Evolutionary conservation across 352 stramenopile genomes (phyloP).

Genomic region (Pythium vanterpoolii): DNA sequence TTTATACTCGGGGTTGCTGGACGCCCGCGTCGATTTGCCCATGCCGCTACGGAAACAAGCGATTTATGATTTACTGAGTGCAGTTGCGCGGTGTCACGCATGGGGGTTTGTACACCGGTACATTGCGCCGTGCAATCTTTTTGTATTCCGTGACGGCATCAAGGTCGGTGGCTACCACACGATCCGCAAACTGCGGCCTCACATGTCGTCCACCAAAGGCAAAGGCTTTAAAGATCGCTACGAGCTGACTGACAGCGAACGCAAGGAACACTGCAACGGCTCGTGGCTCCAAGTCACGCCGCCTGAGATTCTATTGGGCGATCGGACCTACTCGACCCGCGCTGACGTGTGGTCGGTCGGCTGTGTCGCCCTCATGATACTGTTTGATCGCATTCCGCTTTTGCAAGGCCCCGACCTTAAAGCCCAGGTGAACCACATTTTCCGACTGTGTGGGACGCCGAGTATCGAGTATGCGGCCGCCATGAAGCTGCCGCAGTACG

Average conservation of each 20-base stretch:
- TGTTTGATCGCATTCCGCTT: conserved; percentile 63
- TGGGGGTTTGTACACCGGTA: conserved; percentile 75
- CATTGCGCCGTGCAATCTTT: conserved; percentile 65
- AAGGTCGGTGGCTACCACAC: conserved; percentile 73
- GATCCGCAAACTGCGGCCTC: conserved; percentile 35
- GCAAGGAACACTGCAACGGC: conserved; percentile 70
- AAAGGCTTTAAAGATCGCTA: conserved; percentile 29
- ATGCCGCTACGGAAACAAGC: conserved; percentile 53
- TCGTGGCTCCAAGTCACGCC: conserved; percentile 62
- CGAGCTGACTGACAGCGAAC: conserved; percentile 69
- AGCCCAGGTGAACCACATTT: conserved; percentile 78
- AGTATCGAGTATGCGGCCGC: conserved; percentile 46
- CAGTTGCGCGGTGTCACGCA: conserved; percentile 61
- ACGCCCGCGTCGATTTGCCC: conserved; percentile 47
- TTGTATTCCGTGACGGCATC: conserved; percentile 61
- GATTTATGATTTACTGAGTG: conserved; percentile 70
- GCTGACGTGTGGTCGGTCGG: conserved; percentile 76
- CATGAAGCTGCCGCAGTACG: conserved; percentile 54
- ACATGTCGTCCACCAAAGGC: conserved; percentile 11
- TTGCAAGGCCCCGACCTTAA: conserved; percentile 58
- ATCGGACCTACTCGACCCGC: conserved; percentile 64
- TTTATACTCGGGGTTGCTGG: conserved; percentile 70
- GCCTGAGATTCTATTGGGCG: conserved; percentile 72
- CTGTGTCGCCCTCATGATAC: conserved; percentile 57
- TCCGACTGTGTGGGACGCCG: conserved; percentile 71